Percentiles rank a stretch among this genome's conserved stretches.
These are phyloP conservation scores for Nyssa sinensis DNA, from an alignment of 148 eudicot genomes.

Conservation along the genomic window DNA sequence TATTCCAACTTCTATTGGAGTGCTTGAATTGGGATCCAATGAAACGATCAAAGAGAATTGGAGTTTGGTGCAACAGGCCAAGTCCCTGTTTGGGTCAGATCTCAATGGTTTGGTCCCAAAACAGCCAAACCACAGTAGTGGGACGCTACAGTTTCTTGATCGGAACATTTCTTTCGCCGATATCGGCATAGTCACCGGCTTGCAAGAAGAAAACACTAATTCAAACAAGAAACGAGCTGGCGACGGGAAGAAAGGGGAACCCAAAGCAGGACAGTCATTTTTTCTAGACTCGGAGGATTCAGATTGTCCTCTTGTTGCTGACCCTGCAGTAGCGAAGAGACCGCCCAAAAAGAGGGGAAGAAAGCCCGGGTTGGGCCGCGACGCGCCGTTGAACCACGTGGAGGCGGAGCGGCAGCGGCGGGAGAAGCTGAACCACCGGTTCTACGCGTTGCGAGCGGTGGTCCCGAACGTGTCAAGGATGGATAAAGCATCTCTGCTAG, in stretches of 20 bases:
- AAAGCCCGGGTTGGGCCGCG: conserved; percentile 32
- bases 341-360: conserved; percentile 45
- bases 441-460: conserved; percentile 80
- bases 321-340: not conserved
- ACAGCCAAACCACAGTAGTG: not conserved
- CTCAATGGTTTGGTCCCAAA: not conserved
- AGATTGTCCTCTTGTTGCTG: conserved; percentile 9
- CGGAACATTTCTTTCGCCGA: conserved; percentile 16
- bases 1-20: conserved; percentile 54
- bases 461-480: too few relatives aligned
- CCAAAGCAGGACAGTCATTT: not conserved
- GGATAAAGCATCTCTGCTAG: too few relatives aligned
- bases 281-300: conserved; percentile 28
- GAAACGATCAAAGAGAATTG: conserved; percentile 47
- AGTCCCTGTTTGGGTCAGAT: conserved; percentile 35
- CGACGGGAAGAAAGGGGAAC: not conserved
- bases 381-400: conserved; percentile 41
- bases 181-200: conserved; percentile 8
- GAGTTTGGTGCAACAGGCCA: conserved; percentile 48
- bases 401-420: conserved; percentile 85
- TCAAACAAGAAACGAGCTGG: not conserved
- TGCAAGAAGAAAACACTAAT: conserved; percentile 1
- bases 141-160: not conserved
- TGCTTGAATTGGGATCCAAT: conserved; percentile 67
- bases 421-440: conserved; percentile 82